Conservation (phyloP, 2,329 filamentous ascomycete genomes). For the Drechslerella stenobrocha region DNA sequence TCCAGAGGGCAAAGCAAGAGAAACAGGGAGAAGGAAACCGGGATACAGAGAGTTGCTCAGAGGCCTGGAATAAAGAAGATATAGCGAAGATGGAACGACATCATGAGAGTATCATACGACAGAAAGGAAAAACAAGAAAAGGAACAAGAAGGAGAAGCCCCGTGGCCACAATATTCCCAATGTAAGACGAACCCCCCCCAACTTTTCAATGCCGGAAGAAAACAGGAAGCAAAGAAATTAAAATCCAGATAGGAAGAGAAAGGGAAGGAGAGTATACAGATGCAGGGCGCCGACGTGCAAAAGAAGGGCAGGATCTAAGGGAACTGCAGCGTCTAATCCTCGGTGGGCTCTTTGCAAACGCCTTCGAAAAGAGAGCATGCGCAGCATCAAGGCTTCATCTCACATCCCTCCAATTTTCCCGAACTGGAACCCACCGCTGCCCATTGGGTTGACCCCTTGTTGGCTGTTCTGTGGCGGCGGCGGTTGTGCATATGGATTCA, state of each 20-base stretch:
- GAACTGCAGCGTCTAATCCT: constrained; percentile 3
- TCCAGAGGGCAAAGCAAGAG: constrained; percentile 1
- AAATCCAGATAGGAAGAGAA: constrained; percentile 1
- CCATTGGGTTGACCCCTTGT: constrained; percentile 45
- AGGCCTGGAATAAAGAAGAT: constrained; percentile 7
- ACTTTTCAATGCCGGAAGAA: constrained; percentile 1
- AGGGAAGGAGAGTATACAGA: constrained; percentile 7
- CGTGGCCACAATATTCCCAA: neutral
- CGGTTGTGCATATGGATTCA: constrained; percentile 43
- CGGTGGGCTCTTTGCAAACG: constrained; percentile 3
- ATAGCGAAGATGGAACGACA: constrained; percentile 26
- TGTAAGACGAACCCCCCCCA: constrained; percentile 1
- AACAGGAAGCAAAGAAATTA: neutral
- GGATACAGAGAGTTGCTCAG: constrained; percentile 48
- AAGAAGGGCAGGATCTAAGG: constrained; percentile 6
- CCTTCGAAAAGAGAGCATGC: neutral
- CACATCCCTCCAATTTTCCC: constrained; percentile 49
- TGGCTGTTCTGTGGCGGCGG: constrained; percentile 37
- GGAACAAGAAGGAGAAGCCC: constrained; percentile 1
- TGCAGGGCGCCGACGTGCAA: neutral
- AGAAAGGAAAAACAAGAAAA: constrained; percentile 25
- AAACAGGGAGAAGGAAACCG: constrained; percentile 13
- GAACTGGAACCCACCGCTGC: constrained; percentile 45
- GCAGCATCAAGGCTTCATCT: neutral
- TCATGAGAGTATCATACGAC: constrained; percentile 6